Base-by-base conservation (phyloP, 1,284 basidiomycete genomes). In the Entoloma clypeatum region DNA sequence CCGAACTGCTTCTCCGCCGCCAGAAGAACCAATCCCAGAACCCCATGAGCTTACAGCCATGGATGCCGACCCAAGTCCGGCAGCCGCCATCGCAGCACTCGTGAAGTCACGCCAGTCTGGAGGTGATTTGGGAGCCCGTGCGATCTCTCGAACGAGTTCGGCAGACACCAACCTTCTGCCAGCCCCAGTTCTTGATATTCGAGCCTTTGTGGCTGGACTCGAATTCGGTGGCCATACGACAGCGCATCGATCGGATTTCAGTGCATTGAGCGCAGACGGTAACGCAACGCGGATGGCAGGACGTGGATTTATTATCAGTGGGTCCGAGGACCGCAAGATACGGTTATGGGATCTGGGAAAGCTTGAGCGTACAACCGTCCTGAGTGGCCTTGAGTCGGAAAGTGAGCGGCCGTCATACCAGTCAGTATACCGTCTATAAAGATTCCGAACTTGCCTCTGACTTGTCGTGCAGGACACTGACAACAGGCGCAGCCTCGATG, bases 261-360 rank as follows among this genome's bases (percentile, higher is more conserved):
- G 68, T 13, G 77, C 80, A 28, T 46, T 72, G 29, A 65, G 66
- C 9, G 58, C 60, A 23, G 75, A 75, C 13, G 50, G 60, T 14
- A 60, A 58, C 26, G 56, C 70, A 34, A 60, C 61, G 16, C 67
- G 69, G 17, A 57, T 56, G 23, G 47, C 55, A 7, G 65, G 67
- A 17, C 66, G 74, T 16, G 92, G 89, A 1, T 94, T 82, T 56
- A 71, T 92, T 62, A 65, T 93, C 26, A 86, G 75, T 28, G 90
- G 82, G 0, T 92, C 89, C 0, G 86, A 90, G 49, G 92, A 95
- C 58, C 75, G 81, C 27, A 81, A 77, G 53, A 69, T 95, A 32
- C 75, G 87, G 7, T 71, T 91, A 47, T 93, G 89, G 90, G 90
- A 95, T 60, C 63, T 95, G 34, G 74, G 68, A 8, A 76, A 71